Base-by-base conservation (phyloP, 495 filamentous ascomycete species). In the Trichoderma reesei region DNA sequence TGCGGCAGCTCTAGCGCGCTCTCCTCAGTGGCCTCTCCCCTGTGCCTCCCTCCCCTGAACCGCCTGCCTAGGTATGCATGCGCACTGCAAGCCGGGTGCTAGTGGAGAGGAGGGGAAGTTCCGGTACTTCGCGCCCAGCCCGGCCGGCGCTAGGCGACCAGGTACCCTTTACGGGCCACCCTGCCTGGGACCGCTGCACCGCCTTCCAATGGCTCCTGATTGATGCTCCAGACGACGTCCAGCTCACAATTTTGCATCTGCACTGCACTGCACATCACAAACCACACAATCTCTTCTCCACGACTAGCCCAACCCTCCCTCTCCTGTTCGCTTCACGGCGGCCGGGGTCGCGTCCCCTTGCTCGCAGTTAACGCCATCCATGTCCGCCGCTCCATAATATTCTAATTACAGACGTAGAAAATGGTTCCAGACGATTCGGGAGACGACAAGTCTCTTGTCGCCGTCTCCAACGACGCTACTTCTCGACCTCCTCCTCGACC, bases 351-450 rank as follows among this genome's bases (percentile, higher is more conserved):
- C 51, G 51, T 56, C 18, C 51, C 51, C 20, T 31, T 51, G 46
- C 8, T 56, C 51, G 26, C 26, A 14, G 42, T 46, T 46, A 46
- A 46, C 42, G 42, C 51, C 2, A 31, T 56, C 51, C 51, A 56
- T 56, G 51, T 56, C n/a, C 48, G 48, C 20, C 51, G 51, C 51
- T 56, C 51, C 51, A 56, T 56, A 56, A 56, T 33, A 18, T 56
- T 56, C 20, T 33, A 56, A 33, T 56, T 33, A 56, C 51, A 56
- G 51, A 56, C 51, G 16, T 56, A 56, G 51, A 56, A 56, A 56
- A 56, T 56, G 51, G 51, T 56, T 56, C 48, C 20, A 34, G 51
- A n/a, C 16, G 51, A n/a, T 56, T n/a, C 13, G 13, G 51, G 18
- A 56, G 51, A 31, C 51, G 51, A 56, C 51, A n/a, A 56, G 7